Evolutionary conservation across 1,284 basidiomycete genomes (phyloP).

Genomic region (Peniophora sp.): DNA sequence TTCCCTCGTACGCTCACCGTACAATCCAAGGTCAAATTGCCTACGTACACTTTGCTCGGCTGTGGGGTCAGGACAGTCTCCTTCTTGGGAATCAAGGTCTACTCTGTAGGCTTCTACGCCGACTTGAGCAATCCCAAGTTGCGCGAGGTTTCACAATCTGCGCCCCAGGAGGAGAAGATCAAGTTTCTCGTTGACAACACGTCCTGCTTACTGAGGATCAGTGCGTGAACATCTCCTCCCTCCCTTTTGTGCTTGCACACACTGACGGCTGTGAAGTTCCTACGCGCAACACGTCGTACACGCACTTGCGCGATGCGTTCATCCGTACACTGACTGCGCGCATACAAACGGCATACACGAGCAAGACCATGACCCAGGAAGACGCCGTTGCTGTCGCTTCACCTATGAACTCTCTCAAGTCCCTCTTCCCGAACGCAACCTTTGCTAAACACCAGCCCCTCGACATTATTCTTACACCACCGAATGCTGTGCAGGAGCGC

Average conservation of each 20-base stretch:
- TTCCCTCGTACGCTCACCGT: slow-evolving; percentile 61
- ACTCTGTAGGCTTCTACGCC: slow-evolving; percentile 82
- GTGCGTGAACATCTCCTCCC: slow-evolving; percentile 26
- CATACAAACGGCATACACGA: slow-evolving; percentile 45
- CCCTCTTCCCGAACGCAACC: slow-evolving; percentile 65
- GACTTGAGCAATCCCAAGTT: slow-evolving; percentile 60
- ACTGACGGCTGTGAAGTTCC: slow-evolving; percentile 46
- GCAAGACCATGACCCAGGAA: slow-evolving; percentile 46
- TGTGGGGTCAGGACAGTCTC: slow-evolving; percentile 81
- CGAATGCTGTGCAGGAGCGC: slow-evolving; percentile 40
- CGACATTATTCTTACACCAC: slow-evolving; percentile 60
- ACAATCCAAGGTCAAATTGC: slow-evolving; percentile 51
- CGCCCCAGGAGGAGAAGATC: slow-evolving; percentile 63
- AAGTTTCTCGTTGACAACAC: slow-evolving; percentile 59
- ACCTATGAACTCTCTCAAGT: slow-evolving; percentile 65
- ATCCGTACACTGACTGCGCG: slow-evolving; percentile 68
- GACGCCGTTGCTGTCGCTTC: slow-evolving; percentile 49
- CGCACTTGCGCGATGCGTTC: slow-evolving; percentile 82
- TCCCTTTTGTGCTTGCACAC: not conserved
- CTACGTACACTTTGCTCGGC: slow-evolving; percentile 65
- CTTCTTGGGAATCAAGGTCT: slow-evolving; percentile 77
- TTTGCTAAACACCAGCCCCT: slow-evolving; percentile 58
- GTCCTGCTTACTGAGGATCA: slow-evolving; percentile 69
- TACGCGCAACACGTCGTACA: slow-evolving; percentile 72
- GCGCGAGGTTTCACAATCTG: slow-evolving; percentile 42